phyloP scores from a whole-genome alignment of 805 yeast genomes.

The Saccharomycopsis fermentans region DNA sequence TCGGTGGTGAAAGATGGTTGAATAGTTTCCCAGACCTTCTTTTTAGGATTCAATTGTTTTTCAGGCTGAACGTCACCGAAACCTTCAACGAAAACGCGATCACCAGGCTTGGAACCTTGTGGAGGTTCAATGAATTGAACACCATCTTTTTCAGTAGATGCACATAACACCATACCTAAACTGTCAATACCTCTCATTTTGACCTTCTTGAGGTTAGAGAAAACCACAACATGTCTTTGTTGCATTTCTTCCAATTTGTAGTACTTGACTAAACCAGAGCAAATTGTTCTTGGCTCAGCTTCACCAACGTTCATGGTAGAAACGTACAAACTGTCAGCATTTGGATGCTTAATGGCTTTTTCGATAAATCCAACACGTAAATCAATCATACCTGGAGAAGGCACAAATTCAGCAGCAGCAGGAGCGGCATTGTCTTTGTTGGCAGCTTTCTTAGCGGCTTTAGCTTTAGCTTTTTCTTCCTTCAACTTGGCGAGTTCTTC shows the following conservation, averaged over 20 bases:
- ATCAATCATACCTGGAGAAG: constrained; percentile 82
- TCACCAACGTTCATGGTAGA: constrained; percentile 97
- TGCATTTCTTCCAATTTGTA: constrained; percentile 92
- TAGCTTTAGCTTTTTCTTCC: constrained; percentile 23
- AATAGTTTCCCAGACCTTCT: constrained; percentile 92
- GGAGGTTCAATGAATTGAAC: constrained; percentile 97
- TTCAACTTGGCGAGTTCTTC: constrained; percentile 24
- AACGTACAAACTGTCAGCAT: constrained; percentile 92
- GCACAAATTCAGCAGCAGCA: constrained; percentile 36
- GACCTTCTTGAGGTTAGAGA: constrained; percentile 96
- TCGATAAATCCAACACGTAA: constrained; percentile 94
- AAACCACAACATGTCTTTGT: constrained; percentile 78
- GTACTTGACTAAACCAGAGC: constrained; percentile 91
- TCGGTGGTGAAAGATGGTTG: constrained; percentile 87
- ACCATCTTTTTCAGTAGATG: constrained; percentile 52
- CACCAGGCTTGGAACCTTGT: constrained; percentile 86
- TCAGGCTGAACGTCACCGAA: constrained; percentile 75
- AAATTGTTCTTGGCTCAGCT: constrained; percentile 84
- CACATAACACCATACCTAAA: constrained; percentile 94
- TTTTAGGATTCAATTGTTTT: constrained; percentile 90
- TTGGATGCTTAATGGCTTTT: constrained; percentile 94
- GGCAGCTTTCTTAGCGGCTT: constrained; percentile 43
- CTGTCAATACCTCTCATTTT: constrained; percentile 97
- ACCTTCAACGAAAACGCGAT: constrained; percentile 89
- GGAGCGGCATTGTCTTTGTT: constrained; percentile 43